Base-by-base conservation (phyloP, 177 flowering plant genomes). In the Vitis hybrid region DNA sequence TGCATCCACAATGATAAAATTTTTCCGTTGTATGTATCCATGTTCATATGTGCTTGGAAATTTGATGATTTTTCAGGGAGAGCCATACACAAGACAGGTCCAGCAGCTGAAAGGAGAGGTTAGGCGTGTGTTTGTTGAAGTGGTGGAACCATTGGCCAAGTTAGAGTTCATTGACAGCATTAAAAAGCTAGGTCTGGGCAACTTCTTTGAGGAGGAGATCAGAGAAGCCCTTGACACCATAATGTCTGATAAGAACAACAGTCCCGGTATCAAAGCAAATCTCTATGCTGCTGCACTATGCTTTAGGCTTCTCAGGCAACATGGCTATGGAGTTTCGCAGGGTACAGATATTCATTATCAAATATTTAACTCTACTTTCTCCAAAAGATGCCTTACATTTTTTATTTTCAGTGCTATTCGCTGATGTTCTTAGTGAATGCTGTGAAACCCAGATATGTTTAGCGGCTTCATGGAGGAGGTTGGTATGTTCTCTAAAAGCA, bases 241-340 rank as follows among this genome's bases (percentile, higher is more conserved):
- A 21, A 74, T 65, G 4, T 9, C 35, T 14, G 27, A 48, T 1
- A 56, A n/a, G n/a, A 61, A 50, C 14, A 50, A 3, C 24, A 71
- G 59, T 24, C 24, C 14, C 11, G 58, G 52, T 51, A 40, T 19
- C 10, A 71, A 68, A 13, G 75, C 68, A 0, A 67, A 80, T 66
- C 74, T 76, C 19, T 74, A 76, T 60, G 52, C 69, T 11, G 65
- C 74, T 59, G 71, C 87, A 8, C 69, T 87, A 18, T 56, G 74
- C 74, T 84, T 86, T n/a, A 80, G 77, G 73, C 81, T 85, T 56
- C 76, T 83, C 5, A 77, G 82, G 72, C 80, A 80, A 54, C 72
- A 83, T 52, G 84, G 86, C 11, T 73, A 67, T 60, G 30, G 72
- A 24, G 77, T 78, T 62, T 77, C 82, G 10, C 78, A 76, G 73